Evolutionary conservation across 768 basidiomycete genomes (phyloP), one percentile per base, ranked within the genome.

Genomic region (Arthromyces matolae): DNA sequence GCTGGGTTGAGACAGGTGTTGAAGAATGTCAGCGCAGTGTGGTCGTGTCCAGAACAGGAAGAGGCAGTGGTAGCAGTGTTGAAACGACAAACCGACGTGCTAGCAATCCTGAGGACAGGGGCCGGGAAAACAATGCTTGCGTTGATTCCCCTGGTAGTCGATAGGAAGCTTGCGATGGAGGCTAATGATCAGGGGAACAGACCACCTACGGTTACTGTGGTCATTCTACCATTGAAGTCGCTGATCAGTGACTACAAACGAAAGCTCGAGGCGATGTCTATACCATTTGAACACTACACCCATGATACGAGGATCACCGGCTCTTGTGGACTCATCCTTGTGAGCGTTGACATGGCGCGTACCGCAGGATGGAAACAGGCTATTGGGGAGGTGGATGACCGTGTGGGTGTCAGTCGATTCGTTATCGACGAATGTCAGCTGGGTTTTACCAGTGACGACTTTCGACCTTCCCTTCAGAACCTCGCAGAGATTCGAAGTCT

Each of bases 81-180:
- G 1, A 3, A n/a, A 9, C 14, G 10, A 4, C 0, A 36, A 7
- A 8, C 1, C 1, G 46, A 47, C 34, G 46, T 47, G 3, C 35
- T 28, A 5, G 31, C 31, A 14, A 7, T 40, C 3, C 8, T 47
- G 13, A 8, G 39, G 0, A 47, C 46, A 19, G 46, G 38, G 3
- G 29, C 38, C 9, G 46, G 38, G 0, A 47, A 47, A 3, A 47
- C 46, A 1, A 41, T 47, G 38, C 22, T 47, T 3, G 46, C 38
- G 3, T 9, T 47, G 3, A 47, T 47, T 20, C 46, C 46, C 2
- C 7, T 32, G 0, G 7, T 33, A 0, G 6, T 41, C 1, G 46
- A 47, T 10, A 10, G 9, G 1, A 13, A 16, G n/a, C n/a, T n/a
- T n/a, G n/a, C n/a, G n/a, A n/a, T n/a, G n/a, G n/a, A n/a, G n/a